Evolutionary conservation across 805 yeast species (phyloP).

Genomic region (Kurtzmaniella fragi): DNA sequence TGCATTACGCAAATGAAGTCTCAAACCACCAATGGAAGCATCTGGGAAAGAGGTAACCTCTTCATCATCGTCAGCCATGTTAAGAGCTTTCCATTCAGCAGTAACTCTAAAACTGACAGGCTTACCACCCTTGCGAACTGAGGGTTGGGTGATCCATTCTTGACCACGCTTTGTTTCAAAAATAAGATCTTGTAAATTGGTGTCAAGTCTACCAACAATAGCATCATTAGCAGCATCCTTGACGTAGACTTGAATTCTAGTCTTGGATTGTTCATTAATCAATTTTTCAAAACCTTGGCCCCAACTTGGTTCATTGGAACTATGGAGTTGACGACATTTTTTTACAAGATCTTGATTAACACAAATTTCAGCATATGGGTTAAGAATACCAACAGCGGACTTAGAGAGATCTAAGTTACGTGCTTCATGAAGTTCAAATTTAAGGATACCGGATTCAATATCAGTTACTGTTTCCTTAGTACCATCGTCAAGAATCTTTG

Average conservation of each 20-base stretch:
- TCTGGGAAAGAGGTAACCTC: conserved; percentile 39
- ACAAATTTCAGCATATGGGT: conserved; percentile 66
- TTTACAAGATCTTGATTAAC: conserved; percentile 53
- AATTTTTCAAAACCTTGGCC: conserved; percentile 58
- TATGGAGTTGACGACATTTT: conserved; percentile 56
- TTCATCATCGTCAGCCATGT: conserved; percentile 42
- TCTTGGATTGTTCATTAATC: conserved; percentile 53
- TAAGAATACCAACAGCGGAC: conserved; percentile 47
- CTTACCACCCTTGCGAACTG: conserved; percentile 23
- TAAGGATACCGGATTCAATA: conserved; percentile 71
- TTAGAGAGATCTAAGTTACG: conserved; percentile 48
- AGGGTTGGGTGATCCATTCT: conserved; percentile 44
- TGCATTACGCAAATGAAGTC: conserved; percentile 54
- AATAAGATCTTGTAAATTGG: conserved; percentile 50
- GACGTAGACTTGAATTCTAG: conserved; percentile 51
- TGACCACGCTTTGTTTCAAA: conserved; percentile 47
- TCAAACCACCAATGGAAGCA: conserved; percentile 65
- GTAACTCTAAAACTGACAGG: conserved; percentile 42
- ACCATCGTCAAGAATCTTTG: conserved; percentile 44
- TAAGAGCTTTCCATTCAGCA: conserved; percentile 69
- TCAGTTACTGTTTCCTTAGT: conserved; percentile 46
- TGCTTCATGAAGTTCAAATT: conserved; percentile 57
- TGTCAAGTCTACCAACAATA: conserved; percentile 48
- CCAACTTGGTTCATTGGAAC: conserved; percentile 72
- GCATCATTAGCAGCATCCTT: conserved; percentile 56